phyloP scores from a whole-genome alignment of 1,284 basidiomycete species.

The Microbotryomycetes sp. region DNA sequence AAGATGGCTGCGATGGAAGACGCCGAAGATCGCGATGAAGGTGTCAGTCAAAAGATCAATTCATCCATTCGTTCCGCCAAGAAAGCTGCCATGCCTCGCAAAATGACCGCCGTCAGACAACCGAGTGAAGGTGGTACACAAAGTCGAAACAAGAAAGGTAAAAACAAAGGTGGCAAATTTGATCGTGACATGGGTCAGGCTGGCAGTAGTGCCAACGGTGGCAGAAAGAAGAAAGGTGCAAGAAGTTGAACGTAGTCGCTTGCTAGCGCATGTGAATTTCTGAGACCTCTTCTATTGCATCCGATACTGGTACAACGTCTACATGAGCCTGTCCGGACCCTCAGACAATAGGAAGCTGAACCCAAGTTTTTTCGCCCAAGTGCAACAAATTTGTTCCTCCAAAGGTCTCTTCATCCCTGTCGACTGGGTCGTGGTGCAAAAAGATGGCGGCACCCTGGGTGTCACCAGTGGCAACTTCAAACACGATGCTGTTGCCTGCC shows the following conservation, averaged over 20 bases:
- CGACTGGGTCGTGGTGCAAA: slow-evolving; percentile 22
- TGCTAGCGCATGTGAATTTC: no score
- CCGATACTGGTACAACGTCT: no score
- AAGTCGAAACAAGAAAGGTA: slow-evolving; percentile 11
- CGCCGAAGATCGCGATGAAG: slow-evolving; percentile 54
- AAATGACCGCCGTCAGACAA: slow-evolving; percentile 15
- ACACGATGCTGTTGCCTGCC: slow-evolving; percentile 34
- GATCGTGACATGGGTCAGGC: slow-evolving; percentile 27
- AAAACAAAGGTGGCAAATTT: slow-evolving; percentile 18
- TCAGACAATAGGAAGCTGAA: slow-evolving; percentile 21
- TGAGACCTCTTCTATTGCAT: no score
- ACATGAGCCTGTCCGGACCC: no score
- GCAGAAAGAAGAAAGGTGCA: no score
- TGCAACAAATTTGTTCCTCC: slow-evolving; percentile 20
- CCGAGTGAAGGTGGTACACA: neutral
- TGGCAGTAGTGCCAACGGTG: neutral
- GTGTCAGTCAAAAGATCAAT: slow-evolving; percentile 45
- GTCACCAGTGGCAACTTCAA: slow-evolving; percentile 33
- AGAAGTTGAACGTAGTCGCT: no score
- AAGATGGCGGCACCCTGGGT: slow-evolving; percentile 36
- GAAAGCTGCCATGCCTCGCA: slow-evolving; percentile 48
- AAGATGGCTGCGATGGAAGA: slow-evolving; percentile 79
- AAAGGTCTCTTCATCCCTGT: slow-evolving; percentile 11
- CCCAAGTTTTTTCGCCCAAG: slow-evolving; percentile 24
- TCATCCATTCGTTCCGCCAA: slow-evolving; percentile 80